Evolutionary conservation across 140 eudicot genomes (phyloP).

Genomic region (Cichorium intybus): DNA sequence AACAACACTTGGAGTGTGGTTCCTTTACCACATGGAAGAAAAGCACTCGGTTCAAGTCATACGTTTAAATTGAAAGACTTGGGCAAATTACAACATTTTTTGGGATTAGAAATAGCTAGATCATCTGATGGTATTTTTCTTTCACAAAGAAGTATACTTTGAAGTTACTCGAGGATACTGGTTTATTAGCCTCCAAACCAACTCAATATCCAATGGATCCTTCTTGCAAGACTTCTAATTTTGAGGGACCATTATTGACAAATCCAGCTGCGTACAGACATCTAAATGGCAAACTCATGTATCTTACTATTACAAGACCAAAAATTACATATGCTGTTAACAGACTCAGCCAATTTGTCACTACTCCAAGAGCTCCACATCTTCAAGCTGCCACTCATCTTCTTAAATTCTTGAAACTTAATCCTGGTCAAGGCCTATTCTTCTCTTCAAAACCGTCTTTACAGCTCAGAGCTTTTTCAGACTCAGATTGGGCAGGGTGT

Average conservation of each 20-base stretch:
- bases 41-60: no score
- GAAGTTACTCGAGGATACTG: no score
- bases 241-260: background rate
- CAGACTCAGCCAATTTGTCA: background rate
- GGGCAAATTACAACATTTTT: no score
- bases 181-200: background rate
- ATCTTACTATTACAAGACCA: background rate
- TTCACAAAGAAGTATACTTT: background rate
- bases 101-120: no score
- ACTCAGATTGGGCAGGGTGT: no score
- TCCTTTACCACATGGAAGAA: no score
- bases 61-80: no score
- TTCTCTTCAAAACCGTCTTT: background rate
- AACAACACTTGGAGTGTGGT: no score
- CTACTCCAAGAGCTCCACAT: background rate
- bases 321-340: background rate
- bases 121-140: no score
- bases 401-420: background rate
- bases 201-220: background rate
- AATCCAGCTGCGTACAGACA: background rate
- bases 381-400: background rate
- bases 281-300: no score
- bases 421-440: background rate
- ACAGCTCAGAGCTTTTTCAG: background rate
- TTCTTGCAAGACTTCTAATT: background rate